Conservation (phyloP, 257 asterid species). For the Solanum dulcamara region DNA sequence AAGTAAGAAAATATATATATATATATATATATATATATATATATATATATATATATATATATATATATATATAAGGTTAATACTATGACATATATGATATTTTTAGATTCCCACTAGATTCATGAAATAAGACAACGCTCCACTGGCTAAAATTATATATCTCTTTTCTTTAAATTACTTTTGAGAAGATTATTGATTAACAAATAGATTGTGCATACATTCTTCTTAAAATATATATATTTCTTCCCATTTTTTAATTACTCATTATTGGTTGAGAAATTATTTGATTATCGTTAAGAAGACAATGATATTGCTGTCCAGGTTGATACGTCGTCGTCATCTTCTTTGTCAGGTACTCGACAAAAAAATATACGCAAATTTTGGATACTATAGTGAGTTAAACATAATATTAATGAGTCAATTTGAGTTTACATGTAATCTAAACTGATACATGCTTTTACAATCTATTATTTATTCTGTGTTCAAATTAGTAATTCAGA, state of each 20-base stretch:
- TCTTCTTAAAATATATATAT: background rate
- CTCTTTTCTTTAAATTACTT: background rate
- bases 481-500: too few relatives aligned
- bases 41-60: too few relatives aligned
- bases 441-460: too few relatives aligned
- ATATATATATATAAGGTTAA: too few relatives aligned
- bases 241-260: background rate
- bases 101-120: too few relatives aligned
- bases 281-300: background rate
- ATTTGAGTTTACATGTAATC: background rate
- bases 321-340: background rate
- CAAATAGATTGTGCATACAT: background rate
- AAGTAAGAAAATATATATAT: too few relatives aligned
- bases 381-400: background rate
- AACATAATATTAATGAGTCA: background rate
- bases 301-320: background rate
- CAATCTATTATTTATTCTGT: too few relatives aligned
- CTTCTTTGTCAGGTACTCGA: background rate
- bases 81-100: too few relatives aligned
- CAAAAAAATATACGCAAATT: background rate
- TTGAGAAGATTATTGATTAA: background rate
- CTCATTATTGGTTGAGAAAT: background rate
- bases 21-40: too few relatives aligned
- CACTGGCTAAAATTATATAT: too few relatives aligned
- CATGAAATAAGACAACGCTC: too few relatives aligned